Conservation (phyloP, 2,329 filamentous ascomycete genomes). For the Nannizzia gypsea region DNA sequence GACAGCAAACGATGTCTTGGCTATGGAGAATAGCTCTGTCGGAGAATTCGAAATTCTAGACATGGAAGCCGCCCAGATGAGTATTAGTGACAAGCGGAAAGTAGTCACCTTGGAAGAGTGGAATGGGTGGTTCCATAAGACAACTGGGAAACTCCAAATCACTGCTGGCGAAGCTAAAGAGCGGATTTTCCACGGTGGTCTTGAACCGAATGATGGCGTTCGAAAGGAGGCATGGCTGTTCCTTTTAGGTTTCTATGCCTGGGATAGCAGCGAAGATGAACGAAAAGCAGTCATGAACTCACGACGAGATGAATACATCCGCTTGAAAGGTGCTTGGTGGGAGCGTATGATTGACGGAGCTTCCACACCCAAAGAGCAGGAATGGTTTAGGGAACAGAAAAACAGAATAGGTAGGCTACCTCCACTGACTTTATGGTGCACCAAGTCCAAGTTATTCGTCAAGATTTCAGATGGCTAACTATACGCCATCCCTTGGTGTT, state of each 20-base stretch:
- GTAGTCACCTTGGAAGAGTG: constrained; percentile 74
- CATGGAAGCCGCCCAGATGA: constrained; percentile 58
- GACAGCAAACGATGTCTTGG: constrained; percentile 84
- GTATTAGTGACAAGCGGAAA: constrained; percentile 63
- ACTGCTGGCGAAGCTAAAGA: constrained; percentile 92
- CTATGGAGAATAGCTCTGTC: constrained; percentile 87
- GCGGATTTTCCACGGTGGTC: constrained; percentile 87
- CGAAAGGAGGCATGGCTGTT: constrained; percentile 96
- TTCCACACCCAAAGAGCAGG: constrained; percentile 66
- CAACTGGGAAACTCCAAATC: constrained; percentile 60
- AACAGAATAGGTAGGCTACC: constrained; percentile 67
- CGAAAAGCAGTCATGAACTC: constrained; percentile 72
- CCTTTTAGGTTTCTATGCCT: constrained; percentile 79
- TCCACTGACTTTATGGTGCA: constrained; percentile 21
- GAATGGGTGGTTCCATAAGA: constrained; percentile 74
- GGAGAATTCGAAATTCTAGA: constrained; percentile 94
- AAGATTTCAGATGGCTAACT: constrained; percentile 19
- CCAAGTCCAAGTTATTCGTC: constrained; percentile 4
- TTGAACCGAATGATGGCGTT: constrained; percentile 80
- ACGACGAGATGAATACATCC: constrained; percentile 82
- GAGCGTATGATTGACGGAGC: constrained; percentile 76
- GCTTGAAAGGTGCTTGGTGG: constrained; percentile 93
- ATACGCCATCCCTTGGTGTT: constrained; percentile 43
- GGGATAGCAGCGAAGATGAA: constrained; percentile 82
- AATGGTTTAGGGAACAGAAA: constrained; percentile 95